Evolutionary conservation across 179 eudicot species (phyloP).

Genomic region (Vitellaria paradoxa): DNA sequence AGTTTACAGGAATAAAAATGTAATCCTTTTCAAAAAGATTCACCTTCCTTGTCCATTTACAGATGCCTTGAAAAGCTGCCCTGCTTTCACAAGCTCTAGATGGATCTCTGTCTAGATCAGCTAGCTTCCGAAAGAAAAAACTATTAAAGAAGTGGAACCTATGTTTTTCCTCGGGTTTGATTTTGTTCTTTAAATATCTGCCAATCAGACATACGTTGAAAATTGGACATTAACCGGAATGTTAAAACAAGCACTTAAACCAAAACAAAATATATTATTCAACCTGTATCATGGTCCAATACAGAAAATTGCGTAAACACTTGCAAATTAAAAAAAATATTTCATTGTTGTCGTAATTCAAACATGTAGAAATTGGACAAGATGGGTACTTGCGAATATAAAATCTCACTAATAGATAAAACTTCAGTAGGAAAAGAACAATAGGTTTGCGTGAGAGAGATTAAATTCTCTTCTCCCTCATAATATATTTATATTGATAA

Average conservation of each 20-base stretch:
- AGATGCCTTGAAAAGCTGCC: constrained; percentile 82
- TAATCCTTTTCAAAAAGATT: constrained; percentile 84
- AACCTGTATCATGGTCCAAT: neutral
- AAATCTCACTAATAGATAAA: neutral
- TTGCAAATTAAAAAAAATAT: neutral
- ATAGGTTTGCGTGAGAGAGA: no score
- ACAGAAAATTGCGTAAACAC: neutral
- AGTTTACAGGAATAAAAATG: constrained; percentile 90
- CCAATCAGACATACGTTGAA: constrained; percentile 5
- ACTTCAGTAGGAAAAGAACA: no score
- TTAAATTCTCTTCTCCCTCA: no score
- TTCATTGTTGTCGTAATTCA: neutral
- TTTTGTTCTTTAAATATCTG: constrained; percentile 68
- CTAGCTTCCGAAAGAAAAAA: constrained; percentile 89
- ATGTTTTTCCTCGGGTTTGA: constrained; percentile 46
- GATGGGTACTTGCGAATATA: neutral
- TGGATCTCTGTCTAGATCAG: constrained; percentile 60
- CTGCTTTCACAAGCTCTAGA: constrained; percentile 49
- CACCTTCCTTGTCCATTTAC: constrained; percentile 89
- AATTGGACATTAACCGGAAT: neutral
- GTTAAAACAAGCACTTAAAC: neutral
- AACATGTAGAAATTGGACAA: neutral
- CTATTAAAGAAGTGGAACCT: constrained; percentile 79
- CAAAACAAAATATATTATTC: neutral
- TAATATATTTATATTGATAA: no score